These are phyloP conservation scores for Kentomonas sorsogonicus DNA, from an alignment of 208 protist species.

Conservation along the genomic window DNA sequence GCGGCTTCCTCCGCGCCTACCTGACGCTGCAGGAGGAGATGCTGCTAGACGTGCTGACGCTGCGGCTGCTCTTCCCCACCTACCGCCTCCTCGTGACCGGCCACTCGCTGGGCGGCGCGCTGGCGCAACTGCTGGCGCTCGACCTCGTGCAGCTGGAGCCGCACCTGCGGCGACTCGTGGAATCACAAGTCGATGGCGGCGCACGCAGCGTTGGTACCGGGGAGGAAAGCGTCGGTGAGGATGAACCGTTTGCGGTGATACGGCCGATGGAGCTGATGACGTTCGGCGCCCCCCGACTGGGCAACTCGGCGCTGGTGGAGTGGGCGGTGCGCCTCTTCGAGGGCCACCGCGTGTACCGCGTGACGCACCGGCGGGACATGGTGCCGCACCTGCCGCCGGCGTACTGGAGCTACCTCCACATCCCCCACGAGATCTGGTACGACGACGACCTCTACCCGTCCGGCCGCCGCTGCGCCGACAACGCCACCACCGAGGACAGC, in stretches of 20 bases:
- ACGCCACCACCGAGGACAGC: conserved; percentile 25
- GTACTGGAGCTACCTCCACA: conserved; percentile 37
- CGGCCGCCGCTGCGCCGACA: conserved; percentile 27
- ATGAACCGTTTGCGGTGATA: conserved; percentile 9
- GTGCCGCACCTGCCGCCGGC: conserved; percentile 53
- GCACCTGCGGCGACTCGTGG: background rate
- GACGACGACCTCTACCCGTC: conserved; percentile 3
- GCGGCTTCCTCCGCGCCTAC: conserved; percentile 53
- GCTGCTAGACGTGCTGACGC: conserved; percentile 19
- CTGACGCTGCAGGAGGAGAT: conserved; percentile 24
- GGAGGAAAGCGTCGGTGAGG: conserved; percentile 18
- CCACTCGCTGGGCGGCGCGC: conserved; percentile 72
- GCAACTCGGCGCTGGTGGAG: conserved; percentile 39
- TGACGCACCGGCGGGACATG: conserved; percentile 45
- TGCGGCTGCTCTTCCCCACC: conserved; percentile 23
- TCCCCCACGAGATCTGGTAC: conserved; percentile 51
- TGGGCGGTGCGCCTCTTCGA: conserved; percentile 28
- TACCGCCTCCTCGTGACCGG: conserved; percentile 57
- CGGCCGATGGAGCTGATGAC: conserved; percentile 52
- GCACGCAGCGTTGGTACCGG: background rate
- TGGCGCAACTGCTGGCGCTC: conserved; percentile 39
- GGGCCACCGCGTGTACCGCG: conserved; percentile 25
- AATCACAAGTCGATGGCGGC: background rate
- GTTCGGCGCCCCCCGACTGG: conserved; percentile 65
- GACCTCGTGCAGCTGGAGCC: conserved; percentile 16